Conservation (phyloP, 176 grass and related monocot genomes). For the Triticum monococcum region DNA sequence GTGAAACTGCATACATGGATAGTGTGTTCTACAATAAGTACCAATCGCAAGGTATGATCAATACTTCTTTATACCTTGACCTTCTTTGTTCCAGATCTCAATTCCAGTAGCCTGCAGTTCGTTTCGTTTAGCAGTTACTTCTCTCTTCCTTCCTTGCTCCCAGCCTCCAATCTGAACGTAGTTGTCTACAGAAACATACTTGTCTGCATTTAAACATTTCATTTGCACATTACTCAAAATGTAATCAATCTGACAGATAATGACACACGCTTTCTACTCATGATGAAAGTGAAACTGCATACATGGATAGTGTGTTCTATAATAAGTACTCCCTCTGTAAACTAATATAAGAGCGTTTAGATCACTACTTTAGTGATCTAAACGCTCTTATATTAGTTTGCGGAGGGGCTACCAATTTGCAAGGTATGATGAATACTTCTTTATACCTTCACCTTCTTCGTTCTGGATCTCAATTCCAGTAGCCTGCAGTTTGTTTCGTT, state of each 20-base stretch:
- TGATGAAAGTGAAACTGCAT: neutral
- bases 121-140: neutral
- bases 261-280: neutral
- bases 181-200: neutral
- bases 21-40: no score
- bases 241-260: neutral
- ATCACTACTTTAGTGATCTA: no score
- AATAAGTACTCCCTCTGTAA: no score
- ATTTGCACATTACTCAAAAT: neutral
- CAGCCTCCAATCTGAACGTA: neutral
- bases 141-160: neutral
- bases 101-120: neutral
- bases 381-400: no score
- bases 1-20: no score
- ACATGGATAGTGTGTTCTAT: neutral
- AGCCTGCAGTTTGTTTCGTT: neutral
- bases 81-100: neutral
- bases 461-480: neutral
- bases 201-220: neutral
- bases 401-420: neutral
- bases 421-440: no score
- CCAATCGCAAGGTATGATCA: no score
- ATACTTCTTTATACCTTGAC: neutral
- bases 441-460: neutral
- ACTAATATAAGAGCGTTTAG: no score